Conservation (phyloP, 495 filamentous ascomycete genomes). For the Trichoderma asperelloides region DNA sequence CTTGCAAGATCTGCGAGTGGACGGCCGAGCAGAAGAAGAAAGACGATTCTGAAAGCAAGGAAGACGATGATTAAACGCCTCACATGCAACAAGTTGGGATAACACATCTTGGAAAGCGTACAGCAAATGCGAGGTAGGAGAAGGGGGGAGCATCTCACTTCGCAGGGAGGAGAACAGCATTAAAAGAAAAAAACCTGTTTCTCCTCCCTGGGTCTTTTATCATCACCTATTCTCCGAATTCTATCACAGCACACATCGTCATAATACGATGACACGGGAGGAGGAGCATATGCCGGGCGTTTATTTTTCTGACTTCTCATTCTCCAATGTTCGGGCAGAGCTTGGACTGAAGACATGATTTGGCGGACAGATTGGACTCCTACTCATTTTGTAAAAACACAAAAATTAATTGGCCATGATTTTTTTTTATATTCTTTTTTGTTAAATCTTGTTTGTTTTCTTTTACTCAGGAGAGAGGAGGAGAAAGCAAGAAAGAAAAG, state of each 20-base stretch:
- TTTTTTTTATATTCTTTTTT: not conserved
- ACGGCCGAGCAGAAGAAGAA: conserved; percentile 44
- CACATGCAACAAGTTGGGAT: not conserved
- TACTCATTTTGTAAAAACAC: not conserved
- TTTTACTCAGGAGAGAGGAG: too few species aligned
- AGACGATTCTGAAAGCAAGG: conserved; percentile 25
- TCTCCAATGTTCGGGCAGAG: not conserved
- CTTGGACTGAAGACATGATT: not conserved
- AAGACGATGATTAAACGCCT: conserved; percentile 25
- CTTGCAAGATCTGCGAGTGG: conserved; percentile 52
- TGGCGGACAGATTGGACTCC: not conserved
- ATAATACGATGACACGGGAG: not conserved
- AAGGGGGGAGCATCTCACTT: not conserved
- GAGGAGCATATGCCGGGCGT: not conserved
- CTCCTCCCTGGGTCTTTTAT: not conserved
- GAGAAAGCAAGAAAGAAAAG: not conserved
- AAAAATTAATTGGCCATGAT: not conserved
- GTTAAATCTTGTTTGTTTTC: not conserved
- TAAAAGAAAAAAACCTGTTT: not conserved
- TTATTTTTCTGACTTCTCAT: not conserved
- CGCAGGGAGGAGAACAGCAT: not conserved
- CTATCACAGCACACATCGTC: too few species aligned
- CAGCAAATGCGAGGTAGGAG: not conserved
- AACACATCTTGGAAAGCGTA: not conserved
- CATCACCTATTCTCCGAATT: not conserved